Evolutionary conservation across 208 protist species (phyloP), one percentile per base, ranked within the genome.

Genomic region (Acanthamoeba healyi): DNA sequence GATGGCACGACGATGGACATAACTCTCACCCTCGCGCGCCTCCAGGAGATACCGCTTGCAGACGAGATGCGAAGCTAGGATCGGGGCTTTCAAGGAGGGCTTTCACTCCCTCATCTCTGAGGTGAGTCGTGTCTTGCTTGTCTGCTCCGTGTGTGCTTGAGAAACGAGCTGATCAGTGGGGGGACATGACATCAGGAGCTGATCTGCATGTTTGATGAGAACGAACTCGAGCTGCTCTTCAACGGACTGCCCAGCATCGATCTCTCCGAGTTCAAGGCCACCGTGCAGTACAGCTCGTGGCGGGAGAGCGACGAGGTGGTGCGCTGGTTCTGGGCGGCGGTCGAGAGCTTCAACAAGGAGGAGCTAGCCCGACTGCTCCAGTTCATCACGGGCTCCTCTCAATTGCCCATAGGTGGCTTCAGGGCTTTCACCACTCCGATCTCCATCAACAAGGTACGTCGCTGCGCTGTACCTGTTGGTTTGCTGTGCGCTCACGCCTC

Each of bases 211-310:
- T 97, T 97, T 88, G 95, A 96, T 56, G 87, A 94, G 26, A 46
- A 95, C 40, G 96, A 97, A 54, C 94, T 97, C 2, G 96, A 97
- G 94, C 94, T 97, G 12, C 86, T 97, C 5, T 95, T 97, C 61
- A 94, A 79, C 34, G 96, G 96, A 15, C 26, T 97, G 22, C 96
- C 96, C 36, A 88, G 74, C 22, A 95, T 97, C 32, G 92, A 96
- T 49, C 72, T 97, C 2, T 40, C 91, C 32, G 95, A 97, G 22
- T 65, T 89, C 29, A 19, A 26, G 29, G 44, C 81, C 24, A n/a
- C 42, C 38, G 44, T 89, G n/a, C 51, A 24, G 24, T 96, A 95
- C 86, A 32, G 54, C 34, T n/a, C 94, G 0, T 61, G 72, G 40
- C 29, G 72, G 22, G 54, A 67, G 44, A 77, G 42, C 15, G 42